Base-by-base conservation (phyloP, 2,329 filamentous ascomycete genomes). In the Neonectria coccinea region DNA sequence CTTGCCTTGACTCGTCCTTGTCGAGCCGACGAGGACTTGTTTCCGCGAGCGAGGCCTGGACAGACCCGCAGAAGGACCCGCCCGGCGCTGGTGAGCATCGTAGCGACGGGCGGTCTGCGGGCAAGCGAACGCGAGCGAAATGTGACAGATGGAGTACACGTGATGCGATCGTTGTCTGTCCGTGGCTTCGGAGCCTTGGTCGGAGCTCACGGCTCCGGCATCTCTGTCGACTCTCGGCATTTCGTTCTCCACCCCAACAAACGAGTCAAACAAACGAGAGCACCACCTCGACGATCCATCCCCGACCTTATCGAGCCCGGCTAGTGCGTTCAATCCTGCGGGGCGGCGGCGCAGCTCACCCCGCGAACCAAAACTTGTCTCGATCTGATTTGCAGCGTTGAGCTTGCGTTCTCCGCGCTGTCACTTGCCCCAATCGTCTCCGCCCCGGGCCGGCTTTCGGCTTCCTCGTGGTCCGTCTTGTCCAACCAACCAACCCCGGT, bases 361-460 rank as follows among this genome's bases (percentile, higher is more conserved):
- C n/a, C 39, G 39, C 36, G 16, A 39, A 39, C 36, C 36, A 39
- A 39, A 33, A 33, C 31, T n/a, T 39, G 39, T n/a, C 39, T n/a
- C 16, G 2, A 18, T 18, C 39, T 41, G 39, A 39, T 39, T 39
- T 39, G 36, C 36, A n/a, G 44, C 18, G 14, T 16, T 11, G 22
- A 27, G 14, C 22, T 27, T n/a, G 20, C 18, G 20, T 53, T 25
- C 20, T 36, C 51, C 33, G 64, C 33, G 33, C 64, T 57, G 51
- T 60, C 16, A 61, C 48, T 51, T 66, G 52, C 59, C 55, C 25
- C 50, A 57, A 44, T 33, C 33, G 5, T 18, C 56, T 48, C 16
- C 33, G 33, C 41, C 39, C 54, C 50, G 54, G 50, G 29, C 60
- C 64, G 64, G 52, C 31, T n/a, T 29, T 54, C 63, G 59, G 59